Base-by-base conservation (phyloP, 2,329 filamentous ascomycete species). In the Hypoxylon sp. region DNA sequence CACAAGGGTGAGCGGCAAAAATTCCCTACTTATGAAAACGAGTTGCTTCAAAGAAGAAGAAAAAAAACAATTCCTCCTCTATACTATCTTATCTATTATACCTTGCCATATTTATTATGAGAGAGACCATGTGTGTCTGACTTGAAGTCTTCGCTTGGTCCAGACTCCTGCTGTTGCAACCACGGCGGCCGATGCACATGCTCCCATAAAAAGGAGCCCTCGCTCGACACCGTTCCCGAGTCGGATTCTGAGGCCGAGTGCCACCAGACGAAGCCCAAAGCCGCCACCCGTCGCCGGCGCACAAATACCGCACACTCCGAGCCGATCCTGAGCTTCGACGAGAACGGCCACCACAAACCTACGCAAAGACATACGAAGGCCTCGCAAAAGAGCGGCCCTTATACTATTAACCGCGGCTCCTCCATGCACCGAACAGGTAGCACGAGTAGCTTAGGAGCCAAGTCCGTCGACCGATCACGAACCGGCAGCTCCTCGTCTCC, bases 131-230 rank as follows among this genome's bases (percentile, higher is more conserved):
- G 35, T 27, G 45, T 49, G 59, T 66, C 67, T 70, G 64, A 72
- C 65, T 59, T 55, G 46, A 55, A 32, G 43, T 59, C 31, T 46
- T 46, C 35, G 15, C 25, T 35, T 43, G 62, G 47, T 59, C 48
- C 73, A 83, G 83, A 85, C 63, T 86, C 81, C 62, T 89, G 86
- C 70, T 87, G 83, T 71, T 88, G 85, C 70, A 87, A 86, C 68
- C 85, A 88, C 63, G 86, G 85, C 57, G 83, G 79, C 34, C 80
- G 80, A 62, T 89, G 86, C 74, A 81, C 82, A 45, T 89, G 86
- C 69, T 77, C 78, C 47, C 71, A 80, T 66, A 87, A 87, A 72
- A 86, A 83, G 69, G 84, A 87, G 63, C 73, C 73, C 60, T 58
- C 65, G n/a, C 77, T 87, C 51, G 83, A 86, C 63, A 81, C 83